Evolutionary conservation across 2,329 filamentous ascomycete genomes (phyloP), one percentile per base, ranked within the genome.

Genomic region (Dissoconium aciculare): DNA sequence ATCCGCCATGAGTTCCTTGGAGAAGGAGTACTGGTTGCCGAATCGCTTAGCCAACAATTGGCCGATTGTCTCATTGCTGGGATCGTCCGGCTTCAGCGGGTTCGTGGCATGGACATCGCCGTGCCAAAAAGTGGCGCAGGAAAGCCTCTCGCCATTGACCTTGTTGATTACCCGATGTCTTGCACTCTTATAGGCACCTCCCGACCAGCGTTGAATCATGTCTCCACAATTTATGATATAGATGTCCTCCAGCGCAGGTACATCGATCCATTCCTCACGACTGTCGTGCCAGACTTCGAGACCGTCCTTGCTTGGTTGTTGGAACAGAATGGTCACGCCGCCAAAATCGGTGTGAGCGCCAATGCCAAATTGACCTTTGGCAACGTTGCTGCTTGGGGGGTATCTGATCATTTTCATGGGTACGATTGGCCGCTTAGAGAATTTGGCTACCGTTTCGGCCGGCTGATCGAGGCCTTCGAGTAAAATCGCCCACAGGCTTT

Each of bases 121-220:
- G 15, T 28, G 27, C 27, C 27, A 28, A n/a, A 28, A 28, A 14
- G 27, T 16, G 5, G 27, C 11, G n/a, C 11, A 13, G 5, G 27
- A 28, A 5, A 14, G n/a, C 16, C 27, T 13, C 15, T 28, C 27
- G 5, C 11, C 12, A 28, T 16, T 15, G 6, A 29, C 13, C 25
- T 27, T 23, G 21, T 34, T 34, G 21, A 34, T 30, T 16, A 34
- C 32, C 10, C 32, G 27, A 21, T 34, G 32, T 3, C 17, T n/a
- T 3, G 11, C 23, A 14, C 27, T 30, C 14, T 27, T 30, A 27
- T 30, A 30, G 4, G 5, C 4, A 13, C 23, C 28, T 11, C 27
- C 11, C 4, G 32, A 17, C 32, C 32, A 34, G 5, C 11, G 6
- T 19, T 30, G 17, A 9, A 34, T 6, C 32, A 34, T 30, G 23